Evolutionary conservation across 495 filamentous ascomycete species (phyloP).

Genomic region (Apiosordaria backusii): DNA sequence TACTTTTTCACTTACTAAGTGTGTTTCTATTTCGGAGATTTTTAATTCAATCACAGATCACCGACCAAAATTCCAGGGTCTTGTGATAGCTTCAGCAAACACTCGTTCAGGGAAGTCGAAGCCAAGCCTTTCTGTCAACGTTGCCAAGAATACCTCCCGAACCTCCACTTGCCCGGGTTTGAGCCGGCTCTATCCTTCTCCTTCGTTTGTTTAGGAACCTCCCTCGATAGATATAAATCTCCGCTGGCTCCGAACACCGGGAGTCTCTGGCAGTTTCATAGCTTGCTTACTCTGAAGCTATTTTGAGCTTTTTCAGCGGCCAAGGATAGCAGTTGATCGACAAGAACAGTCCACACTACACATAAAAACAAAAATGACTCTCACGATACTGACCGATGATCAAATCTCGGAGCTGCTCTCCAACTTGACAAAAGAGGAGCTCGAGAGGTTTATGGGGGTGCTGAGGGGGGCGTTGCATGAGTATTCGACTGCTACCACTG

Average conservation of each 20-base stretch:
- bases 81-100: background rate
- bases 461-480: conserved; percentile 75
- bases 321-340: background rate
- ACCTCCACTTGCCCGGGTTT: background rate
- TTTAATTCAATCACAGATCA: background rate
- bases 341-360: no score
- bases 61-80: background rate
- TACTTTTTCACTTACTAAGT: no score
- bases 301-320: background rate
- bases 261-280: background rate
- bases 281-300: no score
- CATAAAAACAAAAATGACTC: conserved; percentile 53
- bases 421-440: conserved; percentile 64
- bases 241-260: background rate
- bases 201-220: no score
- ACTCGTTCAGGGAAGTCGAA: background rate
- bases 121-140: background rate
- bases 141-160: no score
- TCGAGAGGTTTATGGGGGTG: conserved; percentile 59
- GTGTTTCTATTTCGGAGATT: no score
- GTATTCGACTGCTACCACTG: conserved; percentile 68
- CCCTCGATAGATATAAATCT: no score
- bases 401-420: conserved; percentile 69
- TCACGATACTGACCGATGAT: conserved; percentile 70
- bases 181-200: background rate